Evolutionary conservation across 768 basidiomycete genomes (phyloP), one percentile per base, ranked within the genome.

Genomic region (Pleurotus djamor): DNA sequence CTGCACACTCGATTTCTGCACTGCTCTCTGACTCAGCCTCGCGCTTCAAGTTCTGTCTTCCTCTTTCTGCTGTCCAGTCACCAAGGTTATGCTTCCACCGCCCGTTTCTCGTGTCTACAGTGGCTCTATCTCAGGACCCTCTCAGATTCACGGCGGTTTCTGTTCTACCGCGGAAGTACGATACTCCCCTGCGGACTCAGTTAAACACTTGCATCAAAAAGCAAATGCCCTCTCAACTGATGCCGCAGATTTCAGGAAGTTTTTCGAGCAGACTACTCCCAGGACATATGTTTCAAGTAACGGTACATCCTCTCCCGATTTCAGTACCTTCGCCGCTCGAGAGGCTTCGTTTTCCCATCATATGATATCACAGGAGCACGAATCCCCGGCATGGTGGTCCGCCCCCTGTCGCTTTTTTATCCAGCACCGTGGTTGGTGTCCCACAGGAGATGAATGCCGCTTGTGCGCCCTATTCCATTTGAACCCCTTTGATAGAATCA

Each of bases 351-450:
- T 41, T 9, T 41, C n/a, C 38, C 38, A 28, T 28, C 21, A 28
- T 28, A 28, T 28, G 21, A 28, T 28, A 28, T 28, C 21, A 28
- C 21, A 28, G 21, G 21, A 28, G 21, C 21, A 43, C 41, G 59
- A 64, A 32, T 63, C 59, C 14, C 65, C 66, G 48, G 60, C 63
- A 34, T 73, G 72, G 67, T 73, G 72, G 57, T 79, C 72, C 28
- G 66, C 71, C 8, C 72, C 76, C 5, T 81, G 77, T 63, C 71
- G 72, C 52, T 74, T 77, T 61, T 79, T 76, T 64, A 62, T 74
- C 52, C 74, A 75, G 55, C 75, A 76, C 63, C 66, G 71, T 17
- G 77, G 76, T 0, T 73, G 72, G 73, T 81, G 79, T 64, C 79
- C 76, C 3, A 65, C 72, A 12, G 79, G 76, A 13, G 70, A 74